Evolutionary conservation across 257 asterid genomes (phyloP).

Genomic region (Agastache rugosa): DNA sequence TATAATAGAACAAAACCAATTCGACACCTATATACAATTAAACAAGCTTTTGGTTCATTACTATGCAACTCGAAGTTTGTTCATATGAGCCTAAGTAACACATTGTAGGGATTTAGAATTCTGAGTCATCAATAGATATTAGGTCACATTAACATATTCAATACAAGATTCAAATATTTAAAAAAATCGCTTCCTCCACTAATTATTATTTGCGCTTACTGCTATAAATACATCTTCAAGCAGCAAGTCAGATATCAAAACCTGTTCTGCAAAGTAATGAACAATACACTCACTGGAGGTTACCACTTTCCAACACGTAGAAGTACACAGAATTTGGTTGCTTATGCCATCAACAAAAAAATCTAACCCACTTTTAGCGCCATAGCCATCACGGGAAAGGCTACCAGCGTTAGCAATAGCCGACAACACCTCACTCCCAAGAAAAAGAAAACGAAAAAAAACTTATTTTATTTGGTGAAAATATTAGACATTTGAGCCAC

Average conservation of each 20-base stretch:
- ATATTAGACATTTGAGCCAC: slow-evolving; percentile 24
- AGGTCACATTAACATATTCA: slow-evolving; percentile 1
- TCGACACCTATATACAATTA: background rate
- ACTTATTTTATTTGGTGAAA: background rate
- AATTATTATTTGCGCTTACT: background rate
- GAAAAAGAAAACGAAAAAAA: background rate
- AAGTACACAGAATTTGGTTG: slow-evolving; percentile 12
- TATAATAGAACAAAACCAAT: background rate
- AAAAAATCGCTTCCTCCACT: background rate
- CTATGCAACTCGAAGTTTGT: slow-evolving; percentile 1
- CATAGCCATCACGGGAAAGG: background rate
- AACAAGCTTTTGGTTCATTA: background rate
- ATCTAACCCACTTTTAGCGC: background rate
- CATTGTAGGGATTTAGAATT: background rate
- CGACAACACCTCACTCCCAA: background rate
- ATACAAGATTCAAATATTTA: slow-evolving; percentile 17
- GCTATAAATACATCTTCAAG: background rate
- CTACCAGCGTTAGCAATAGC: background rate
- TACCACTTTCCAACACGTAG: slow-evolving; percentile 21
- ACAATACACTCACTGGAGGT: slow-evolving; percentile 15
- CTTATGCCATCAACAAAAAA: background rate
- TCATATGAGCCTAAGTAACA: no score
- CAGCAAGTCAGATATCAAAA: background rate
- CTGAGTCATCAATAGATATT: background rate
- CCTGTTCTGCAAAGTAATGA: slow-evolving; percentile 22